Conservation (phyloP, 768 basidiomycete genomes). For the Mycena filopes region DNA sequence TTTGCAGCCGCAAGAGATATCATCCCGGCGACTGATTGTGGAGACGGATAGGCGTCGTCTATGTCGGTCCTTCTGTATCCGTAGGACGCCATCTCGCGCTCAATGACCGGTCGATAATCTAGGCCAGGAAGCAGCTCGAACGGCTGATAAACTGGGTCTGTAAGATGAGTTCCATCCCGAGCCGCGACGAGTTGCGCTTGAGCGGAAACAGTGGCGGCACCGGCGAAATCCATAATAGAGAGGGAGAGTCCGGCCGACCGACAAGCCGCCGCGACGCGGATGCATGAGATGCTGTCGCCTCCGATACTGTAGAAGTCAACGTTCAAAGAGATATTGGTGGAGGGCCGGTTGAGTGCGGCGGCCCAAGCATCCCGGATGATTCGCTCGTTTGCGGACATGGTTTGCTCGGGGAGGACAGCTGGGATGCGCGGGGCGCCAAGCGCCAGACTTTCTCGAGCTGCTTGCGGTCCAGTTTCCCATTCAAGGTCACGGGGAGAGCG, state of each 20-base stretch:
- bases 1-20: slow-evolving; percentile 16
- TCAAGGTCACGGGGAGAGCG: slow-evolving; percentile 4
- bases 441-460: slow-evolving; percentile 2
- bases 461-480: slow-evolving; percentile 10
- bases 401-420: background rate
- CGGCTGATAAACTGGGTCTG: background rate
- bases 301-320: slow-evolving; percentile 4
- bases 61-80: slow-evolving; percentile 1
- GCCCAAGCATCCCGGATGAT: slow-evolving; percentile 6
- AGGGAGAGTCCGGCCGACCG: slow-evolving; percentile 1
- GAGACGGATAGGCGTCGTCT: slow-evolving; percentile 15
- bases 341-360: background rate
- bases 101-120: background rate
- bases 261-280: slow-evolving; percentile 11
- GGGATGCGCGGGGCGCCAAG: background rate
- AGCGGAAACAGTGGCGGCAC: background rate
- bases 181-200: slow-evolving; percentile 6
- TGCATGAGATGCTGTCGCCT: slow-evolving; percentile 12
- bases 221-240: slow-evolving; percentile 4
- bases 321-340: background rate
- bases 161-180: background rate
- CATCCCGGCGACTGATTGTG: background rate
- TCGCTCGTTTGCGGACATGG: background rate
- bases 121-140: background rate
- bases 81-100: slow-evolving; percentile 9